phyloP scores from a whole-genome alignment of 305 asterid species.

The Salvia sclarea region DNA sequence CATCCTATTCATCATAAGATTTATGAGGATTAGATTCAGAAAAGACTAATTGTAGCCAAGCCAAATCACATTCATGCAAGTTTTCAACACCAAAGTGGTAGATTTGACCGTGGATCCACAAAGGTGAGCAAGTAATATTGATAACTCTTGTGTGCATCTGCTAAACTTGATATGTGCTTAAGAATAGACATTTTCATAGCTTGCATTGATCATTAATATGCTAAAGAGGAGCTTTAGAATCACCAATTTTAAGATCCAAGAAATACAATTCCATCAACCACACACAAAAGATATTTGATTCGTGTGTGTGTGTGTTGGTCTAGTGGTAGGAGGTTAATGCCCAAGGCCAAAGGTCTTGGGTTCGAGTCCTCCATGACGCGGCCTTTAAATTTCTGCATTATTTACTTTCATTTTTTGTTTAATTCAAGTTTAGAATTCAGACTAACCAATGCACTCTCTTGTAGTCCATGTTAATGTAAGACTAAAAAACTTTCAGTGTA shows the following conservation, averaged over 20 bases:
- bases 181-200: conserved; percentile 4
- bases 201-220: neutral
- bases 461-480: conserved; percentile 1
- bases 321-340: no score
- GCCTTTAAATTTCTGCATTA: no score
- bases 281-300: neutral
- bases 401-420: no score
- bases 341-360: no score
- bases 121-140: neutral
- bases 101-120: neutral
- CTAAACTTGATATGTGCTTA: conserved; percentile 16
- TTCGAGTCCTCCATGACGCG: no score
- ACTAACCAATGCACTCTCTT: conserved; percentile 8
- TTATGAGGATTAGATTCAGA: neutral
- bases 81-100: neutral
- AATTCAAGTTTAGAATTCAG: conserved; percentile 22
- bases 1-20: neutral
- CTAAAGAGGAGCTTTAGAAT: conserved; percentile 4
- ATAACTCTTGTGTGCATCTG: neutral
- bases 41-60: neutral
- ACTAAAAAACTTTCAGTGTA: neutral
- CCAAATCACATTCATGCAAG: conserved; percentile 6
- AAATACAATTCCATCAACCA: neutral
- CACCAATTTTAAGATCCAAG: neutral
- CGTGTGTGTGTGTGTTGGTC: no score